Conservation (phyloP, 2,329 filamentous ascomycete species). For the Lachnellula cervina region DNA sequence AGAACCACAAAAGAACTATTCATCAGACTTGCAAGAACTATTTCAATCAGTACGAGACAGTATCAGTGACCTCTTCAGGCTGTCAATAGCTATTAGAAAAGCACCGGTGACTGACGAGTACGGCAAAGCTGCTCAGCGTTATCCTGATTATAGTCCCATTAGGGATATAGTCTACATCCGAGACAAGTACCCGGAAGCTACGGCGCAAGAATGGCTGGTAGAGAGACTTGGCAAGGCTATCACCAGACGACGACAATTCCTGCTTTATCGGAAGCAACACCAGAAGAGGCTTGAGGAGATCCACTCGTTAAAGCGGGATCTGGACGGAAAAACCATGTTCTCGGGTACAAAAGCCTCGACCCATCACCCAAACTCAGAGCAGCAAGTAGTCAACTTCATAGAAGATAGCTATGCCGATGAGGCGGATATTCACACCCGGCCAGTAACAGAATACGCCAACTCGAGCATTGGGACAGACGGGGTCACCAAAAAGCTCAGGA, state of each 20-base stretch:
- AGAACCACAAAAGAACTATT: too few species aligned
- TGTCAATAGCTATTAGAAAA: slow-evolving; percentile 6
- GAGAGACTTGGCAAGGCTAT: slow-evolving; percentile 22
- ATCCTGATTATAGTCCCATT: not conserved
- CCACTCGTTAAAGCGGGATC: not conserved
- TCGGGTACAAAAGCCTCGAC: slow-evolving; percentile 6
- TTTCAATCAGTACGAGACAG: not conserved
- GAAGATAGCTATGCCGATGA: not conserved
- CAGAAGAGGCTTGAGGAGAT: slow-evolving; percentile 3
- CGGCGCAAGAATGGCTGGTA: slow-evolving; percentile 5
- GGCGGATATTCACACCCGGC: not conserved
- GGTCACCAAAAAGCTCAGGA: not conserved
- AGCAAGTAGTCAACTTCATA: not conserved
- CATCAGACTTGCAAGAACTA: slow-evolving; percentile 4
- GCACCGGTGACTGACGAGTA: slow-evolving; percentile 6
- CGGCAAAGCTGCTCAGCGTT: not conserved
- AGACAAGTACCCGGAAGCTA: slow-evolving; percentile 4
- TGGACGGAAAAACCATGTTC: slow-evolving; percentile 5
- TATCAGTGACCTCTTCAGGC: slow-evolving; percentile 2
- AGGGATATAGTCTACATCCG: slow-evolving; percentile 5
- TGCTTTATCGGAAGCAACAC: slow-evolving; percentile 24
- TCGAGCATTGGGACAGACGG: not conserved
- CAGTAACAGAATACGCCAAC: slow-evolving; percentile 3
- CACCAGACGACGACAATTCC: slow-evolving; percentile 22
- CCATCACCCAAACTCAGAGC: not conserved